A percentile compares a stretch with the other conserved stretches of the same genome.
Evolutionary conservation across 441 rosid species (phyloP).

Genomic region (Gossypium schwendimanii): DNA sequence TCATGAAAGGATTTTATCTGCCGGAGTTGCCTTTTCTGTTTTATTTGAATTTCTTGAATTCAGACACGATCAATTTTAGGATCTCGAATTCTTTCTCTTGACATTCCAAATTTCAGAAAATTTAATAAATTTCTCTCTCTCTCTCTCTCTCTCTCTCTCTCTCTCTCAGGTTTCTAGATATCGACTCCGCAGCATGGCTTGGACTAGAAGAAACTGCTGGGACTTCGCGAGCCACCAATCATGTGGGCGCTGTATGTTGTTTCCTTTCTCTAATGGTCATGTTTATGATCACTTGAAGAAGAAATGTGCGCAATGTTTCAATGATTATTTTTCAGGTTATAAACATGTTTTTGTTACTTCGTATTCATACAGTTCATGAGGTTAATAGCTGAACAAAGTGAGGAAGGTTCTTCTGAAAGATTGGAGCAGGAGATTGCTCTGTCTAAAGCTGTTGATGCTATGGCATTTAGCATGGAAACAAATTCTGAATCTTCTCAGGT

Average conservation of each 20-base stretch:
- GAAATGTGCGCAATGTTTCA: neutral
- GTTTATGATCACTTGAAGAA: neutral
- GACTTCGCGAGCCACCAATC: slow-evolving; percentile 64
- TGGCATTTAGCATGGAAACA: slow-evolving; percentile 40
- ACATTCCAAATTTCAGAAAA: slow-evolving; percentile 2
- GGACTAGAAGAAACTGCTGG: slow-evolving; percentile 86
- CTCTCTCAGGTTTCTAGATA: slow-evolving; percentile 45
- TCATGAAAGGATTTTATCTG: neutral
- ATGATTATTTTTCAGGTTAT: neutral
- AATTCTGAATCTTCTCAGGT: slow-evolving; percentile 36
- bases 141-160: too few relatives aligned
- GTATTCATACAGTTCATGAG: slow-evolving; percentile 47
- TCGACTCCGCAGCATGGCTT: slow-evolving; percentile 60
- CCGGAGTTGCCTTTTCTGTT: neutral
- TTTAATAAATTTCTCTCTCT: neutral
- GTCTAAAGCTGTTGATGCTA: slow-evolving; percentile 60
- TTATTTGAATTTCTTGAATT: neutral
- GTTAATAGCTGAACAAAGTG: slow-evolving; percentile 61
- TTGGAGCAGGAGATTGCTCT: slow-evolving; percentile 56
- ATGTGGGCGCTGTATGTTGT: slow-evolving; percentile 73
- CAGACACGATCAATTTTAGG: neutral
- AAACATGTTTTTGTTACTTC: neutral
- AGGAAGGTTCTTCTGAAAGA: slow-evolving; percentile 32
- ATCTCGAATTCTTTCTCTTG: neutral
- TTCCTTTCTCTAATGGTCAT: neutral